phyloP scores from a whole-genome alignment of 2,329 filamentous ascomycete genomes.

The Pseudopithomyces chartarum region DNA sequence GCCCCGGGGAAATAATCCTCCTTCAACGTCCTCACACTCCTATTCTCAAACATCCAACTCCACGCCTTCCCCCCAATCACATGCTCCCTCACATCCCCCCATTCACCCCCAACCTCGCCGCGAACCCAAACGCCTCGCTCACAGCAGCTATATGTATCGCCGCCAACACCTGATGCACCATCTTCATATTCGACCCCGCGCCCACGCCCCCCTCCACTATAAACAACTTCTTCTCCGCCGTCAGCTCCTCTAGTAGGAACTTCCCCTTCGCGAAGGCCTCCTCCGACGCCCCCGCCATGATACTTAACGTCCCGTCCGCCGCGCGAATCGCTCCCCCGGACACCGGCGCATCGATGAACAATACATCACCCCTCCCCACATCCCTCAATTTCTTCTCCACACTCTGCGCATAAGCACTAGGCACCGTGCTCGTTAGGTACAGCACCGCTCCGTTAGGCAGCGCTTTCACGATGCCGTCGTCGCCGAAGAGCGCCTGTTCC shows the following conservation, averaged over 20 bases:
- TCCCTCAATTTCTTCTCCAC: slow-evolving; percentile 63
- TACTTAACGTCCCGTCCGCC: slow-evolving; percentile 73
- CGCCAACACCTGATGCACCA: slow-evolving; percentile 63
- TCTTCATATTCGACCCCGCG: slow-evolving; percentile 61
- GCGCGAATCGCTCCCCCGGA: slow-evolving; percentile 72
- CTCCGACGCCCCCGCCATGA: slow-evolving; percentile 70
- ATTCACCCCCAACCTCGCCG: slow-evolving; percentile 58
- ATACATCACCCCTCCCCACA: slow-evolving; percentile 64
- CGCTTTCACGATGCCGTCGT: slow-evolving; percentile 54
- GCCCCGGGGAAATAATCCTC: slow-evolving; percentile 55
- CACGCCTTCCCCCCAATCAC: slow-evolving; percentile 53
- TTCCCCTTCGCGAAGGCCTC: slow-evolving; percentile 62
- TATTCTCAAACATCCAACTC: slow-evolving; percentile 63
- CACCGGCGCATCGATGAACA: slow-evolving; percentile 73
- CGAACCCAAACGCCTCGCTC: slow-evolving; percentile 63
- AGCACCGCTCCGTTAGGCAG: slow-evolving; percentile 65
- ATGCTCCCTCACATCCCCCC: slow-evolving; percentile 54
- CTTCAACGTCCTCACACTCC: slow-evolving; percentile 59
- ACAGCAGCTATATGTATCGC: slow-evolving; percentile 63
- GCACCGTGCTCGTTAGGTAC: slow-evolving; percentile 72
- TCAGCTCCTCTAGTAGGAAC: slow-evolving; percentile 67
- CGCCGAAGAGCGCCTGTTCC: slow-evolving; percentile 67
- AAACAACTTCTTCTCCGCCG: slow-evolving; percentile 64
- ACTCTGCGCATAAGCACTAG: slow-evolving; percentile 67
- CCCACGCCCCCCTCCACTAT: slow-evolving; percentile 58